Evolutionary conservation across 371 early-diverging fungal genomes (phyloP).

Genomic region (Actinomortierella wolfii): DNA sequence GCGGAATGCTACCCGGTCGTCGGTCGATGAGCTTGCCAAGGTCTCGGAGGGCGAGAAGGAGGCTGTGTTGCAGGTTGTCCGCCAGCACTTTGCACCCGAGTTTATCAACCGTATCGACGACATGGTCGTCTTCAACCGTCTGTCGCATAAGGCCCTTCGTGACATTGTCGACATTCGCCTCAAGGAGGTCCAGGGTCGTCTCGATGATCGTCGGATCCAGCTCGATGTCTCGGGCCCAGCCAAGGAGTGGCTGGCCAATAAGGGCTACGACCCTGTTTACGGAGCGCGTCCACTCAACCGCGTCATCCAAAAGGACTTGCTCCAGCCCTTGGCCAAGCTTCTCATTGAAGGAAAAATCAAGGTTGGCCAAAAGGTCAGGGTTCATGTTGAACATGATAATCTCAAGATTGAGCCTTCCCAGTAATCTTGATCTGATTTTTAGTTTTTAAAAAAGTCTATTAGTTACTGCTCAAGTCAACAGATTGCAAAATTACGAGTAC

Average conservation of each 20-base stretch:
- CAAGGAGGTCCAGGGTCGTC: conserved; percentile 71
- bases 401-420: conserved; percentile 15
- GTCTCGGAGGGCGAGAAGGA: conserved; percentile 44
- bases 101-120: conserved; percentile 93
- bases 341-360: conserved; percentile 81
- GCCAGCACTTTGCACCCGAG: conserved; percentile 87
- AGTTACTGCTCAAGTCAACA: no score
- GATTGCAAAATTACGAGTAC: background rate
- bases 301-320: conserved; percentile 76
- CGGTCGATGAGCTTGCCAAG: conserved; percentile 24
- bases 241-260: conserved; percentile 77
- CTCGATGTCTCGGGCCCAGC: conserved; percentile 70
- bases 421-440: no score
- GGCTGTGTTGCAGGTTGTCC: conserved; percentile 68
- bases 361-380: conserved; percentile 63
- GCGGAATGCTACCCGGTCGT: conserved; percentile 30
- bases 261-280: conserved; percentile 85
- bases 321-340: conserved; percentile 81
- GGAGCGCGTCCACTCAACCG: conserved; percentile 88
- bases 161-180: conserved; percentile 88
- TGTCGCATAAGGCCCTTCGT: conserved; percentile 70
- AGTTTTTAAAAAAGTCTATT: no score
- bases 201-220: conserved; percentile 74
- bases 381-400: conserved; percentile 47
- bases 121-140: conserved; percentile 82